Base-by-base conservation (phyloP, 2,329 filamentous ascomycete species). In the Aspergillus candidus region DNA sequence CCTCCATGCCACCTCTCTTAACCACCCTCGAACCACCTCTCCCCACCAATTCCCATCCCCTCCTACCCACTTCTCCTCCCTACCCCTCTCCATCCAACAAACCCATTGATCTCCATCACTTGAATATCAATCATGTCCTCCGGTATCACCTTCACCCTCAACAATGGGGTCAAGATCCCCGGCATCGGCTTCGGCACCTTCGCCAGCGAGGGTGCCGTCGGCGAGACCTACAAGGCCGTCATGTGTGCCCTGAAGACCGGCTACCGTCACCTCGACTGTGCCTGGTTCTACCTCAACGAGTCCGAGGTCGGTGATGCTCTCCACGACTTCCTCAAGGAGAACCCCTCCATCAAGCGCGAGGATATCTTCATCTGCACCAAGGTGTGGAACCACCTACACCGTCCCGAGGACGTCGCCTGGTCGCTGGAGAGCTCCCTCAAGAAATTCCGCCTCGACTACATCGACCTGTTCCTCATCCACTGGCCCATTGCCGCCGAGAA, bases 401-500 rank as follows among this genome's bases (percentile, higher is more conserved):
- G 78, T 37, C 58, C 56, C 29, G 68, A 72, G 22, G 66, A 71
- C 43, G 68, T 75, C 6, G 52, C 68, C 49, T 72, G 74, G 48
- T 75, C 77, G 11, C 74, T 88, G 50, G 60, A 77, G 11, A 63
- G 72, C 49, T 83, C 81, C 1, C 76, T 89, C 30, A 65, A 75
- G 62, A 82, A 79, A 52, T 76, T 88, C n/a, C 73, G 75, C 12
- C 68, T 86, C 18, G 79, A 84, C 51, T 86, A 88, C 58, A 76
- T 89, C 8, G 84, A 89, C 62, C 73, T 86, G 36, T 88, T 86
- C 65, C 65, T 79, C 33, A 60, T 77, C 11, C 74, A 77, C 63
- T 76, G 71, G 62, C 74, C 73, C 18, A 68, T 72, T 55, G 68
- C 69, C 10, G 65, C 73, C 11, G 75, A 78, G 68, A 74, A 71